Evolutionary conservation across 176 grass and related monocot genomes (phyloP), one percentile per base, ranked within the genome.

Genomic region (Avena sativa): DNA sequence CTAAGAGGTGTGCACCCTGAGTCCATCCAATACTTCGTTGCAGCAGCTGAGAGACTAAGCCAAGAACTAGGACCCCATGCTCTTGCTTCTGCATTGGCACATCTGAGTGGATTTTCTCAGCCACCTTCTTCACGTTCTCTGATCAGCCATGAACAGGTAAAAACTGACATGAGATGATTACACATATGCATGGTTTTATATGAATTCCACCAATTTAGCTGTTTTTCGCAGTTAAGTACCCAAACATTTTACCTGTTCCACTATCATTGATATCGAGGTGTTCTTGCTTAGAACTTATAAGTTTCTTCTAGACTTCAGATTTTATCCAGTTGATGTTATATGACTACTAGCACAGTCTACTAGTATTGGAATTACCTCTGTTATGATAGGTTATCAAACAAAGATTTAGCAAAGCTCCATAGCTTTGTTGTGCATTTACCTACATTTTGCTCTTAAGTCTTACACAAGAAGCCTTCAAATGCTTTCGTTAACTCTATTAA

Each of bases 61-160:
- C 55, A 89, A 80, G 90, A 96, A 75, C 71, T 96, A 57, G 97
- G 97, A 75, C 85, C 90, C 83, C 91, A 87, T 79, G 97, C 97
- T 40, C 94, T 99, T 88, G 92, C 97, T 83, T 90, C 97, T 73
- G 92, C 97, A 68, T 85, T 99, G 92, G 97, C 97, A 67, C 97
- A 99, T 92, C 81, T 99, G 83, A 99, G 94, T 90, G 97, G 97
- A 76, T 99, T 96, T 94, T 93, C 93, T 88, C 92, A 87, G 87
- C 97, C 97, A 69, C 97, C 92, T 81, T 94, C 94, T 15, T 96
- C 97, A 88, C 90, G 97, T 73, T 96, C 94, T 87, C 89, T 99
- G 52, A 93, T 99, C 83, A 96, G 83, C 90, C 94, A 99, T 71
- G 94, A 93, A 43, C 94, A 94, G 94, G 97, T 99, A 87, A 83